Conservation (phyloP, 805 yeast species). For the Saturnispora halmiae region DNA sequence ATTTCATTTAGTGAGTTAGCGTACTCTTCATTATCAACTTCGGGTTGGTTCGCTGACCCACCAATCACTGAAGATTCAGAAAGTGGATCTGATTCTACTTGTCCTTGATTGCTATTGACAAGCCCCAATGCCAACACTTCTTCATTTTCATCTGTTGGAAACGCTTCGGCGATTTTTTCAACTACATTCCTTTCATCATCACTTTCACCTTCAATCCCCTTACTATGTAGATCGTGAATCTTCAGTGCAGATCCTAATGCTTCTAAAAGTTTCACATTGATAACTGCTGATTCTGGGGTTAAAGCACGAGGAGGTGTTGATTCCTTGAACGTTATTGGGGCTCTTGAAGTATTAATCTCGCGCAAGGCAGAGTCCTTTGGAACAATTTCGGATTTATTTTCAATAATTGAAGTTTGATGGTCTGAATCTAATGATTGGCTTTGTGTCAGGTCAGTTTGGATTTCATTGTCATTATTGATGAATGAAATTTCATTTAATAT, state of each 20-base stretch:
- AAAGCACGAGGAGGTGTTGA: conserved; percentile 17
- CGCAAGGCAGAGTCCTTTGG: background rate
- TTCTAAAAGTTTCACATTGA: conserved; percentile 13
- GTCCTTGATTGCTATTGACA: background rate
- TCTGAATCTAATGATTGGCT: no score
- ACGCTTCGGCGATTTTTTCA: conserved; percentile 6
- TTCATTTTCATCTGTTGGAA: background rate
- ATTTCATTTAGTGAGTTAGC: conserved; percentile 24
- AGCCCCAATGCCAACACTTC: no score
- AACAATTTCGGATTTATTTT: background rate
- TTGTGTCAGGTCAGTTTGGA: no score
- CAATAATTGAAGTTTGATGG: no score
- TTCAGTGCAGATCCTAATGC: conserved; percentile 7
- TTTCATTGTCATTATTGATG: background rate
- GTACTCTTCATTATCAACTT: conserved; percentile 20
- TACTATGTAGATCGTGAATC: conserved; percentile 11
- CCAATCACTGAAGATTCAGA: conserved; percentile 24
- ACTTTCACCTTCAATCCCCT: conserved; percentile 10
- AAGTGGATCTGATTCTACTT: conserved; percentile 9
- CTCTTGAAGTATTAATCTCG: background rate
- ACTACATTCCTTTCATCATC: conserved; percentile 6
- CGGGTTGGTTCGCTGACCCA: conserved; percentile 10
- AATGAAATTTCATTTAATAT: background rate
- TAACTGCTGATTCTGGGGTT: conserved; percentile 24
- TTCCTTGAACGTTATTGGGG: conserved; percentile 9